Conservation (phyloP, 306 rosid species). For the Quercus berberidifolia region DNA sequence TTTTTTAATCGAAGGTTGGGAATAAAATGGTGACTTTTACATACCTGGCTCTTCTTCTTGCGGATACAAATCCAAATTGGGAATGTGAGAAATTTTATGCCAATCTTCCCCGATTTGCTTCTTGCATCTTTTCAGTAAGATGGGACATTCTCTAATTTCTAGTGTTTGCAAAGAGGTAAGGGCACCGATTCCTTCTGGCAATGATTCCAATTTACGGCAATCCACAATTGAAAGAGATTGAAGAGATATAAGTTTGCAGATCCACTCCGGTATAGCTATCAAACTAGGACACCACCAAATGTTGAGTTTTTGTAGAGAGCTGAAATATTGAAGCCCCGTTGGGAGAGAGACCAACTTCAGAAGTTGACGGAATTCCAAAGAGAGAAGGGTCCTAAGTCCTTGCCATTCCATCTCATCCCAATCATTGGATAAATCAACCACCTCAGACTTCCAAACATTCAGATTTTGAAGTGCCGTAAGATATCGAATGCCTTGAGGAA, state of each 20-base stretch:
- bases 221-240: rapidly evolving
- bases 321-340: background rate
- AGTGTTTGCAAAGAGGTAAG: too few relatives aligned
- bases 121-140: background rate
- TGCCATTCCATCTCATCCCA: background rate
- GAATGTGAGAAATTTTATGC: background rate
- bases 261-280: too few relatives aligned
- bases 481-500: background rate
- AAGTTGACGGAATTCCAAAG: rapidly evolving
- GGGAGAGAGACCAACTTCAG: conserved; percentile 6
- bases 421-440: background rate
- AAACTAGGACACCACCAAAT: rapidly evolving
- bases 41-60: background rate
- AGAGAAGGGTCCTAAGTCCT: background rate
- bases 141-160: rapidly evolving
- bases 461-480: background rate
- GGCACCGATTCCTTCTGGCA: too few relatives aligned
- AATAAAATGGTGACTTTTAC: rapidly evolving
- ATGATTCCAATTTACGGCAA: too few relatives aligned
- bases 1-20: too few relatives aligned
- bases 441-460: rapidly evolving
- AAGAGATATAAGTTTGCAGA: too few relatives aligned
- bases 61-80: rapidly evolving
- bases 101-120: background rate
- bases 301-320: rapidly evolving